Base-by-base conservation (phyloP, 495 filamentous ascomycete genomes). In the Cercophora newfieldiana region DNA sequence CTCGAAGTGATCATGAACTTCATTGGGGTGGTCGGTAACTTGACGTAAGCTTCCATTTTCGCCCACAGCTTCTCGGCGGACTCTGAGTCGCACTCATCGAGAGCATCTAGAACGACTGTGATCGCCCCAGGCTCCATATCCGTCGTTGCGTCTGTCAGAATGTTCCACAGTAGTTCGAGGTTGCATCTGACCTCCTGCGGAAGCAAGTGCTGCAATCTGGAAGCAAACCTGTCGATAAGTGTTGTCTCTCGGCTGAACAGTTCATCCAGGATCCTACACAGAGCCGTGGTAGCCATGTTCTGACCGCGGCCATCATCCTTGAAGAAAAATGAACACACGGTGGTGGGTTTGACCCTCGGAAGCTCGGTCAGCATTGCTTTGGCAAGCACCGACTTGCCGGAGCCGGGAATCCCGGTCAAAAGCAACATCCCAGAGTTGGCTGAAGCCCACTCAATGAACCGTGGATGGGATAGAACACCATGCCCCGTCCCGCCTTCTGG, bases 1-100 rank as follows among this genome's bases (percentile, higher is more conserved):
- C 66, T 53, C 7, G 69, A 66, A 25, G 69, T 71, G 26, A 68
- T 37, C 19, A 71, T 66, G 55, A 71, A 71, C 55, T 71, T 71
- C n/a, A 71, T 10, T 1, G 51, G 51, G 3, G 69, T 66, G 18
- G 2, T 44, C 5, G 63, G 55, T 7, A 26, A 31, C 0, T 48
- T 37, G 57, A 68, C 24, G 54, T 71, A 71, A 5, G 61, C n/a
- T 21, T 30, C 33, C 2, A 71, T n/a, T 24, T 66, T 71, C 14
- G 50, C 26, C 30, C 59, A 66, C 1, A 71, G 63, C 54, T 66
- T 71, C 10, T 21, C 49, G 0, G 69, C 69, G 10, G 63, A 71
- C 21, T 68, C 59, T 1, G 63, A 60, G 26, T 66, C 63, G 54
- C 69, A 71, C 28, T 71, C 69, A 37, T 71, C 69, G 0, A 71